Percentiles rank a stretch among this genome's conserved stretches.
These are phyloP conservation scores for Arthrocladium fulminans DNA, from an alignment of 2,329 filamentous ascomycete species.

Conservation along the genomic window DNA sequence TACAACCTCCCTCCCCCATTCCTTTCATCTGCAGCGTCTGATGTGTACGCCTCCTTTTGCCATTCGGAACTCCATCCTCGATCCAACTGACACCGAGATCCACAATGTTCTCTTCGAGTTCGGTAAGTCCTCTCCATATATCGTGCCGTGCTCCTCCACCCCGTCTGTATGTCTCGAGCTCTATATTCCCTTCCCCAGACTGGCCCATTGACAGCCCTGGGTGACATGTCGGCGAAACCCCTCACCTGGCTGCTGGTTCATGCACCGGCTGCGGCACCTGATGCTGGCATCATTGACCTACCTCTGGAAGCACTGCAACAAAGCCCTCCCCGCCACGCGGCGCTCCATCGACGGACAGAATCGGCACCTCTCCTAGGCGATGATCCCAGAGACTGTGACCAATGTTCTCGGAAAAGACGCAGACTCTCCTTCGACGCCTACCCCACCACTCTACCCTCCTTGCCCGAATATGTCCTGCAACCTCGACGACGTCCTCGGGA, in stretches of 20 bases:
- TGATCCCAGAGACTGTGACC: constrained; percentile 11
- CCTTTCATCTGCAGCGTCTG: background rate
- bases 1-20: background rate
- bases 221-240: constrained; percentile 16
- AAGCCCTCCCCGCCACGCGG: background rate
- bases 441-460: constrained; percentile 11
- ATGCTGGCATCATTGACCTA: constrained; percentile 19
- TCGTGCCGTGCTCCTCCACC: constrained; percentile 1
- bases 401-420: constrained; percentile 18
- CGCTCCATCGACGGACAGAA: constrained; percentile 9
- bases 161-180: background rate
- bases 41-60: constrained; percentile 3
- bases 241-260: constrained; percentile 16
- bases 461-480: constrained; percentile 7
- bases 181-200: background rate
- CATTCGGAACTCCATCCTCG: constrained; percentile 1
- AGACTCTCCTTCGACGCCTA: constrained; percentile 18
- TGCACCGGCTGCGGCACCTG: constrained; percentile 18
- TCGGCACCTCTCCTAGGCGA: constrained; percentile 10
- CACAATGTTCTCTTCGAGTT: constrained; percentile 12
- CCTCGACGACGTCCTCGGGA: constrained; percentile 10
- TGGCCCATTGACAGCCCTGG: background rate
- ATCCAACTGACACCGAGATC: background rate
- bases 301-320: constrained; percentile 7
- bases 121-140: constrained; percentile 11